Evolutionary conservation across 129 eudicot genomes (phyloP).

Genomic region (Ambrosia trifida): DNA sequence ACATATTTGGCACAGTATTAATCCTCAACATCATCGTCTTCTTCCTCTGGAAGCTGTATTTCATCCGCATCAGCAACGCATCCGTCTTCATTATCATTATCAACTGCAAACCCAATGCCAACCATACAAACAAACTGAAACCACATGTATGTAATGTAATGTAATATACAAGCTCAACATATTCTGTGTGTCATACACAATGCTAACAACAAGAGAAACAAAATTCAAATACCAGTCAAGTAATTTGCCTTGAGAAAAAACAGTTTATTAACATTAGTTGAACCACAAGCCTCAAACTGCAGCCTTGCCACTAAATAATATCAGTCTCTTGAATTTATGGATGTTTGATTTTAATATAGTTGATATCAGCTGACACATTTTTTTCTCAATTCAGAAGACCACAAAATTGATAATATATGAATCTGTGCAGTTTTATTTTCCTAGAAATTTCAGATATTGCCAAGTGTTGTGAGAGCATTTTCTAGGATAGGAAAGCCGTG

Average conservation of each 20-base stretch:
- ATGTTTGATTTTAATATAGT: neutral
- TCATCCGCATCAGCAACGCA: constrained; percentile 76
- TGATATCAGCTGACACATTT: neutral
- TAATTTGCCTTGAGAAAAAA: neutral
- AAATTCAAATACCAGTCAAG: neutral
- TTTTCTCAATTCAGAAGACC: constrained; percentile 1
- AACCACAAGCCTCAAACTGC: neutral
- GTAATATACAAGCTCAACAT: neutral
- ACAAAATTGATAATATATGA: neutral
- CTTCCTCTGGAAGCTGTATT: constrained; percentile 46
- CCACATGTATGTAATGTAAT: neutral
- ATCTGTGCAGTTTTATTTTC: neutral
- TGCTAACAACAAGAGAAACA: neutral
- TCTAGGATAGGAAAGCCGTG: neutral
- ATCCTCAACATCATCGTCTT: constrained; percentile 37
- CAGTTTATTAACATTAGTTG: neutral
- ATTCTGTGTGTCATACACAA: neutral
- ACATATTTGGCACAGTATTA: too few relatives aligned
- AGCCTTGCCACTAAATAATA: neutral
- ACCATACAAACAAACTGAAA: constrained; percentile 9
- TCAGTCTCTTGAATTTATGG: neutral
- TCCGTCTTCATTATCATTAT: constrained; percentile 55
- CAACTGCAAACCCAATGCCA: constrained; percentile 23
- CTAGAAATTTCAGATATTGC: neutral
- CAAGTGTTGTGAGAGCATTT: neutral